Base-by-base conservation (phyloP, 2,329 filamentous ascomycete species). In the Periconia sp. region DNA sequence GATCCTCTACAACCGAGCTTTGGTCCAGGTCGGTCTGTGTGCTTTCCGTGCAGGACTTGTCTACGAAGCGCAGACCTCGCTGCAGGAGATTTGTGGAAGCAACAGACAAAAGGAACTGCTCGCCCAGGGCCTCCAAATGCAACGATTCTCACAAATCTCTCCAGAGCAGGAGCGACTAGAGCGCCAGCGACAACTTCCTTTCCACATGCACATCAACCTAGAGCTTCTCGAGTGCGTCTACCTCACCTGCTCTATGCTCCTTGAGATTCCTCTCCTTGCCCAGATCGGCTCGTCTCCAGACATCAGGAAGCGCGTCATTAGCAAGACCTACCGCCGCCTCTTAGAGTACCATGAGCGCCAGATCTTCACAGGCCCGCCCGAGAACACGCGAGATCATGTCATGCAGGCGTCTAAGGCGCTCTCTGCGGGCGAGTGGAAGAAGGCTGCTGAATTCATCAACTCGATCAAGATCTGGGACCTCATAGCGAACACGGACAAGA, bases 131-230 rank as follows among this genome's bases (percentile, higher is more conserved):
- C 90, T 99, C 51, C 96, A 97, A 80, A 94, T 99, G 72, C 94
- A 99, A 78, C 85, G 94, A 59, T 99, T 92, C 77, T 92, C 84
- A 63, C 92, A 96, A 66, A 94, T 99, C 50, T 94, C 92, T 24
- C 94, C 94, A 13, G 94, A 99, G 75, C 94, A 99, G 75, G 94
- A 99, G 78, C 89, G 92, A 56, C 82, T 97, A 26, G 94, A 99
- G 79, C 89, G 94, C 70, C 92, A 97, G 77, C 87, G 94, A 63
- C 94, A 99, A 77, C 83, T 99, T 57, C 94, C 94, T 25, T 99
- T 99, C 86, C 94, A 99, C 79, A 96, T 99, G 91, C 94, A 99
- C 82, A 99, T 99, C 80, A 99, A 99, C 80, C 83, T 99, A 38
- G 94, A 99, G 73, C 84, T 99, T 41, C 83, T 99, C 26, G 94